Evolutionary conservation across 192 early-diverging fungal genomes (phyloP), one percentile per base, ranked within the genome.

Genomic region (Allomyces arbusculus): DNA sequence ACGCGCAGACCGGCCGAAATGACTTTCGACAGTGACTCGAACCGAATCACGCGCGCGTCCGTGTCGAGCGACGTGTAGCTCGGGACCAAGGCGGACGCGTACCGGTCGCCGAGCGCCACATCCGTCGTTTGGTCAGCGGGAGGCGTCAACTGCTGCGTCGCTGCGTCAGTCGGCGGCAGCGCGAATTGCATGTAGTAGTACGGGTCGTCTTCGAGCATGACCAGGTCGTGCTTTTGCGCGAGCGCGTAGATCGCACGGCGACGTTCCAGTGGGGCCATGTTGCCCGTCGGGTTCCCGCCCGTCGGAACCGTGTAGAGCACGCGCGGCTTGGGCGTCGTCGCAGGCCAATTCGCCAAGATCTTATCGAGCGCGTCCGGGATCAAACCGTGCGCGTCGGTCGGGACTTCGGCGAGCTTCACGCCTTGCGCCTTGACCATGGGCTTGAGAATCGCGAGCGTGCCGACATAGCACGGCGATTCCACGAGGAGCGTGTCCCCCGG

Each of bases 181-280:
- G 73, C 73, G 64, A 84, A 82, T 75, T 95, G 92, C 40, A 97
- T 72, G 64, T 90, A 94, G 68, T 89, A 94, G 71, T 97, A 97
- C 20, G 94, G 93, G 72, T 95, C 94, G 68, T 97, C 95, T 71
- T 97, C 95, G 25, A 94, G 73, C 28, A 97, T 89, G 20, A 97
- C 74, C 62, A 97, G 66, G 62, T 90, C 76, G 72, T 89, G 86
- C 67, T 83, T 77, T 62, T 78, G 78, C 10, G 85, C 85, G 66
- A 95, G 78, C 24, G 77, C 76, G 67, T 95, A 95, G 19, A 97
- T 79, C 16, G 78, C 77, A 44, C 76, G 82, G 65, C 89, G 91
- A 45, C 95, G 83, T 62, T 84, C 83, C 20, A 84, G 64, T 8
- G 87, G 81, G 63, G 90, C 87, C 65, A 82, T 89, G 20, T 79